These are phyloP conservation scores for Didymella sp. DNA, from an alignment of 2,329 filamentous ascomycete species.

Conservation along the genomic window DNA sequence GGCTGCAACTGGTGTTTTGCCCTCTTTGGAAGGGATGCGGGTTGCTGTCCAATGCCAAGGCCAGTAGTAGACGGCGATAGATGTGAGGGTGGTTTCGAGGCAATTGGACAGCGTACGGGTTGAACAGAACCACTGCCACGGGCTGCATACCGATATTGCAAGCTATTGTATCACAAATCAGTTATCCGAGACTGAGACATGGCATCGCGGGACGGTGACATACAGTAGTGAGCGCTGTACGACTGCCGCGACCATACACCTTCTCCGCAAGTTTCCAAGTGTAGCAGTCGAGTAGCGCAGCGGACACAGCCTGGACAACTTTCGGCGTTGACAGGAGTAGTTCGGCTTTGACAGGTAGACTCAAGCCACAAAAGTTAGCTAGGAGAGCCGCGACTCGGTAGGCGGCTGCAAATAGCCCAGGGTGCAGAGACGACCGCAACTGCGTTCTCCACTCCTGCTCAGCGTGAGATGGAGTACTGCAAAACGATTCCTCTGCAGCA, in stretches of 20 bases:
- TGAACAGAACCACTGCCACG: slow-evolving; percentile 97
- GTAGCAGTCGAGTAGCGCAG: slow-evolving; percentile 81
- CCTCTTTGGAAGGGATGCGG: slow-evolving; percentile 24
- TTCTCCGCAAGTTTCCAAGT: slow-evolving; percentile 82
- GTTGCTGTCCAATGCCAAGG: slow-evolving; percentile 73
- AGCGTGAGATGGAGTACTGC: slow-evolving; percentile 37
- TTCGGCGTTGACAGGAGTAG: slow-evolving; percentile 77
- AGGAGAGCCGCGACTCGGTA: slow-evolving; percentile 70
- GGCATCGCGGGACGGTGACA: slow-evolving; percentile 45
- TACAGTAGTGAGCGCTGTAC: slow-evolving; percentile 74
- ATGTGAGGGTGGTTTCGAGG: slow-evolving; percentile 86
- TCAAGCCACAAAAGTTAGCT: slow-evolving; percentile 62
- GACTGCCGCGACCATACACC: slow-evolving; percentile 72
- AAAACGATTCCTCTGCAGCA: slow-evolving; percentile 1
- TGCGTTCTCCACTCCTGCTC: slow-evolving; percentile 88
- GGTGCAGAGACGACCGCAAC: slow-evolving; percentile 89
- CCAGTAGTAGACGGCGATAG: slow-evolving; percentile 80
- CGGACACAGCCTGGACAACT: slow-evolving; percentile 76
- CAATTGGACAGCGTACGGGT: slow-evolving; percentile 94
- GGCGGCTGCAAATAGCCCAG: slow-evolving; percentile 78
- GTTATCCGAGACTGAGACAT: slow-evolving; percentile 29
- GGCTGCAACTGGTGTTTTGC: slow-evolving; percentile 43
- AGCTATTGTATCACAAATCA: slow-evolving; percentile 59
- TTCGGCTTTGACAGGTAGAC: slow-evolving; percentile 66
- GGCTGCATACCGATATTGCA: slow-evolving; percentile 73